Evolutionary conservation across 352 stramenopile species (phyloP), one percentile per base, ranked within the genome.

Genomic region (Globisporangium apiculatum): DNA sequence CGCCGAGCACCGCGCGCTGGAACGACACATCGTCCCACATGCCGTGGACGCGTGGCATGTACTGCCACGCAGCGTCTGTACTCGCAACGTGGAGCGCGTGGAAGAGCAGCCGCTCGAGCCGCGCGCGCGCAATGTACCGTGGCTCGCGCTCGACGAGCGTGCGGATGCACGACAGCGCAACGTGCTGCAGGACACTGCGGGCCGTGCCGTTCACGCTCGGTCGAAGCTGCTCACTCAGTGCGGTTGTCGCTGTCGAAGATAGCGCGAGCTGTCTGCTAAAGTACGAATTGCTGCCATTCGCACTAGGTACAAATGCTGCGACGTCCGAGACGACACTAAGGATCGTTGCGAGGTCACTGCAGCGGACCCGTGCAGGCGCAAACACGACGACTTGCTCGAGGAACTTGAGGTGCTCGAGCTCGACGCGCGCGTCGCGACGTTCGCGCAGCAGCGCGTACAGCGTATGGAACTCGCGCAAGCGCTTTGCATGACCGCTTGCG

Each of bases 301-400:
- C 18, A 12, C 17, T 50, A 18, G 46, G 36, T 8, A 37, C 38
- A 51, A 37, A 6, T 6, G 48, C 5, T 12, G 40, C 72, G 9
- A 61, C 54, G 46, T 85, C 79, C 1, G 79, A 87, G 15, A 89
- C 53, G 47, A 87, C 72, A 18, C 66, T 65, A 5, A 92, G 68
- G 47, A 89, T 80, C 52, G 87, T 86, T 50, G 58, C 58, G 45
- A 92, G 67, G 60, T 92, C 75, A 36, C 51, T 62, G 31, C 54
- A 59, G 42, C 77, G 76, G 48, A 93, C 89, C 15, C 76, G 69
- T 9, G 67, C 67, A 0, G 86, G 86, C 24, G 79, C 79, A 53
- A 94, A 91, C 41, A 94, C 79, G 0, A 91, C 79, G 5, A 95
- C 66, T 73, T 95, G 86, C 62, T 94, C 79, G 40, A 94, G 59